A percentile compares a stretch with the other conserved stretches of the same genome.
phyloP scores from a whole-genome alignment of 148 eudicot genomes.

The Chenopodium formosanum region DNA sequence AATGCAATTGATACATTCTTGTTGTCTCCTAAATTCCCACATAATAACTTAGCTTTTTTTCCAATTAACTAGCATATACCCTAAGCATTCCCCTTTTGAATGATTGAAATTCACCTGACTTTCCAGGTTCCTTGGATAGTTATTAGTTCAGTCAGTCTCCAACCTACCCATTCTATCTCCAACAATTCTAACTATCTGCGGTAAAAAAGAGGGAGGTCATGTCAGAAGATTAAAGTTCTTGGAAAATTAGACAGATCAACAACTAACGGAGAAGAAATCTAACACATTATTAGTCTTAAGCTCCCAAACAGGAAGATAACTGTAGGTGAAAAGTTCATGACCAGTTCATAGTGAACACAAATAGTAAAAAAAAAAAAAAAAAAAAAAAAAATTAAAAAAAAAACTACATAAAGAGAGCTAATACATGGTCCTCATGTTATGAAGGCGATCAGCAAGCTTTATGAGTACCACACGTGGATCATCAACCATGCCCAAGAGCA shows the following conservation, averaged over 20 bases:
- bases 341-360: not conserved
- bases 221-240: not conserved
- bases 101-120: not conserved
- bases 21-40: not conserved
- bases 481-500: constrained; percentile 97
- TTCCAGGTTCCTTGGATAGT: not conserved
- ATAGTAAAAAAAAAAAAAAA: not conserved
- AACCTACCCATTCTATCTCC: not conserved
- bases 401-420: constrained; percentile 19
- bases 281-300: not conserved
- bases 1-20: not conserved
- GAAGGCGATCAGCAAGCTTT: constrained; percentile 98
- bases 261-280: not conserved
- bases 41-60: not conserved
- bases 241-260: not conserved
- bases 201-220: not conserved
- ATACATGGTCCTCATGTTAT: constrained; percentile 98
- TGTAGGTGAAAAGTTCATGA: not conserved
- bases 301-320: not conserved
- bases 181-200: not conserved
- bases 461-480: constrained; percentile 98
- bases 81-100: not conserved
- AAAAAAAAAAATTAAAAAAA: not conserved
- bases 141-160: not conserved
- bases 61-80: not conserved